These are phyloP conservation scores for Aureobasidium mangrovei DNA, from an alignment of 2,329 filamentous ascomycete genomes.

Conservation along the genomic window DNA sequence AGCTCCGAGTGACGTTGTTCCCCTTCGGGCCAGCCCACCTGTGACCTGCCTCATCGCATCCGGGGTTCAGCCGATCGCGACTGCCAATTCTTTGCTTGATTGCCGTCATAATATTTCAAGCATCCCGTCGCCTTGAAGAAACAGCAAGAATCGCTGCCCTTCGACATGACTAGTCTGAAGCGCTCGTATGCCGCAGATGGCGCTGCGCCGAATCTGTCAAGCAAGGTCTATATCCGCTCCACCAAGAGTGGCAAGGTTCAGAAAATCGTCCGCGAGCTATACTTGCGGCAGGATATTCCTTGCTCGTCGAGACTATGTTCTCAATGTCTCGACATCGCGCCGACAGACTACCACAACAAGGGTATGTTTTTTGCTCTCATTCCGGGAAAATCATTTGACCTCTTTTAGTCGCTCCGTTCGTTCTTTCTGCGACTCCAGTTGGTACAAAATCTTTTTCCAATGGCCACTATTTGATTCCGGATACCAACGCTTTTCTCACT, in stretches of 20 bases:
- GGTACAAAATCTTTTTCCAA: conserved; percentile 73
- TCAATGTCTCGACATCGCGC: conserved; percentile 61
- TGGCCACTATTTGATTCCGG: conserved; percentile 89
- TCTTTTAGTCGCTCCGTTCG: conserved; percentile 57
- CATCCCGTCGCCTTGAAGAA: neutral
- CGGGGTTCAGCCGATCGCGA: conserved; percentile 7
- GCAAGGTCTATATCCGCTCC: conserved; percentile 91
- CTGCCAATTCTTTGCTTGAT: conserved; percentile 6
- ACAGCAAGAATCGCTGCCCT: neutral
- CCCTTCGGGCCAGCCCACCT: neutral
- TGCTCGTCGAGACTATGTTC: conserved; percentile 88
- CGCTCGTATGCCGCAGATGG: conserved; percentile 46
- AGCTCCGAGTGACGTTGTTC: conserved; percentile 5
- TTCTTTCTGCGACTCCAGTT: conserved; percentile 81
- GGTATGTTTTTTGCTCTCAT: conserved; percentile 42
- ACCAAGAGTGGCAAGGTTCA: conserved; percentile 95
- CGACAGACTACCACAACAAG: conserved; percentile 68
- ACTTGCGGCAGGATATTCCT: conserved; percentile 91
- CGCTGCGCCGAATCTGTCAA: conserved; percentile 67
- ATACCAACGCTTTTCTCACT: conserved; percentile 90
- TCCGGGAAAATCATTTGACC: neutral
- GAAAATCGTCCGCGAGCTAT: conserved; percentile 95
- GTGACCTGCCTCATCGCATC: neutral
- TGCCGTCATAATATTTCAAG: conserved; percentile 12
- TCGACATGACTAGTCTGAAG: conserved; percentile 53